Evolutionary conservation across 331 rosid species (phyloP), one percentile per base, ranked within the genome.

Genomic region (Stylosanthes scabra): DNA sequence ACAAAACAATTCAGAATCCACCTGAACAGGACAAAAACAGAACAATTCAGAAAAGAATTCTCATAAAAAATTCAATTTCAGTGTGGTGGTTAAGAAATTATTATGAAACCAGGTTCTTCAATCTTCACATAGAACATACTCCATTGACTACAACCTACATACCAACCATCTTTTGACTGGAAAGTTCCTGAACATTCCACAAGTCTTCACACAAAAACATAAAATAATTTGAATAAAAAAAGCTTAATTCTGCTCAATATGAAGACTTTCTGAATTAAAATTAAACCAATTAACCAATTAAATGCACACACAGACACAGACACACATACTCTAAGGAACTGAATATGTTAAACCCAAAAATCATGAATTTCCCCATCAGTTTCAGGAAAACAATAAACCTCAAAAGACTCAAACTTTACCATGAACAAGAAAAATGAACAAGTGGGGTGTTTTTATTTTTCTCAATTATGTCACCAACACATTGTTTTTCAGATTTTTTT

Each of bases 1-100:
- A 4, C 66, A 54, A 14, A 77, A 16, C 91, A 86, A 83, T 6
- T 2, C 65, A 54, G 61, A 71, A 37, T 8, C 16, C 25, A 27
- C 59, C 71, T 68, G 74, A 60, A 70, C 25, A 74, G 50, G 45
- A 12, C 28, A 79, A 71, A 44, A 79, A 1, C 81, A 79, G 10
- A 75, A 68, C 27, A 76, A n/a, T 50, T 66, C 64, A 62, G 56
- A 79, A 73, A 16, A 15, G 4, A 55, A 50, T 14, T 72, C 54
- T 66, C 31, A 12, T 12, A 16, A 47, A 11, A 11, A 74, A 63
- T 9, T 46, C 45, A 47, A 2, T 16, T 12, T 42, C 59, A 41
- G 25, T 72, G 71, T 74, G 63, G 56, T 63, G 27, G 59, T 69
- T 45, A 44, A 70, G 31, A 68, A 74, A 60, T 14, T 41, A 20